Evolutionary conservation across 1,284 basidiomycete genomes (phyloP).

Genomic region (Amylostereum chailletii): DNA sequence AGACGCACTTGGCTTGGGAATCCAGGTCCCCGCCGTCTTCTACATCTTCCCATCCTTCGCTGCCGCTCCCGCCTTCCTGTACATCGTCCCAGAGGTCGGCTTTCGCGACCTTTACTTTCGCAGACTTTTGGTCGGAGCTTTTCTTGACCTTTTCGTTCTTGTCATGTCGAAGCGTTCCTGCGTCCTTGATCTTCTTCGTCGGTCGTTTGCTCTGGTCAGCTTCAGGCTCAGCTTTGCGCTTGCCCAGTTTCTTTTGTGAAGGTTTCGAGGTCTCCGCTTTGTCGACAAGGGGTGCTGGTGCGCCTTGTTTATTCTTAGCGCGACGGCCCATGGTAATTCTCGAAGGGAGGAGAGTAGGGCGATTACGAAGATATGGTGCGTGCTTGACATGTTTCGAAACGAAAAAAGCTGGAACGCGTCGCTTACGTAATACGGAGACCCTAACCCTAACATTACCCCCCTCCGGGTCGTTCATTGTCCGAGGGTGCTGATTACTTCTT

Average conservation of each 20-base stretch:
- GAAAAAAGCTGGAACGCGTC: too few species aligned
- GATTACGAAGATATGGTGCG: background rate
- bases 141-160: slow-evolving; percentile 16
- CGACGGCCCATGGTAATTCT: slow-evolving; percentile 71
- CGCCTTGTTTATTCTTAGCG: slow-evolving; percentile 84
- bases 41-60: slow-evolving; percentile 60
- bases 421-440: background rate
- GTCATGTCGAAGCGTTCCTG: background rate
- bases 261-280: slow-evolving; percentile 20
- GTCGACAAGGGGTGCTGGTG: slow-evolving; percentile 56
- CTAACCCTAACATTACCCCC: background rate
- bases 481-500: too few species aligned
- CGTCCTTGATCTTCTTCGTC: slow-evolving; percentile 50
- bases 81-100: slow-evolving; percentile 17
- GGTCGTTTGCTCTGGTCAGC: slow-evolving; percentile 37
- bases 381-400: too few species aligned
- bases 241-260: slow-evolving; percentile 53
- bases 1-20: slow-evolving; percentile 34
- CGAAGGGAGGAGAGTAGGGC: background rate
- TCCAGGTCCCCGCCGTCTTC: slow-evolving; percentile 38
- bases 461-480: background rate
- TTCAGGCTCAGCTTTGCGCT: slow-evolving; percentile 60
- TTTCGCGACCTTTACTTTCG: slow-evolving; percentile 16
- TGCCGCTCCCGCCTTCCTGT: slow-evolving; percentile 23
- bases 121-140: slow-evolving; percentile 13